Conservation (phyloP, 345 rosid species). For the Gossypium raimondii region DNA sequence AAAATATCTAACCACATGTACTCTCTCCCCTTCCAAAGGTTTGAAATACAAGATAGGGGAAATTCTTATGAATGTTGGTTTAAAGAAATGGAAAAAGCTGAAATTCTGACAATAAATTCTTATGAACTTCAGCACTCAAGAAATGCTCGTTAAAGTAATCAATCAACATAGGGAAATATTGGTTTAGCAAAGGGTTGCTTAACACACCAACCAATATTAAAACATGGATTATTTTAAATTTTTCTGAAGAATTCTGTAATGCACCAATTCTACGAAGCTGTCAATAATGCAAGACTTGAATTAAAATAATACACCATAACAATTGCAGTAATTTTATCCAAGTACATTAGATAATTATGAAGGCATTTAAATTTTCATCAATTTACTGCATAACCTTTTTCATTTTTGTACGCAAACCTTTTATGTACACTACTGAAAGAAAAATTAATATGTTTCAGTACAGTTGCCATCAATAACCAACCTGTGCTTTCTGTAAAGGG, state of each 20-base stretch:
- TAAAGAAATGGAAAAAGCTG: not conserved
- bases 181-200: not conserved
- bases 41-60: not conserved
- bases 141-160: not conserved
- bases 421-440: not conserved
- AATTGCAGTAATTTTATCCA: not conserved
- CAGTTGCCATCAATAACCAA: slow-evolving; percentile 24
- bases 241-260: not conserved
- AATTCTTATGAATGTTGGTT: too few species aligned
- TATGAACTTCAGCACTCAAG: not conserved
- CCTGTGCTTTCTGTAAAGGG: slow-evolving; percentile 99
- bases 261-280: not conserved
- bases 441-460: slow-evolving; percentile 13
- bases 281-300: not conserved
- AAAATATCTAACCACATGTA: not conserved
- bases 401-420: not conserved
- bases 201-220: not conserved
- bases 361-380: slow-evolving; percentile 1
- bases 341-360: not conserved
- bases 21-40: not conserved
- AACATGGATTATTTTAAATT: not conserved
- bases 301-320: not conserved
- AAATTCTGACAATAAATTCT: not conserved
- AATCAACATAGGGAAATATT: not conserved
- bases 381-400: not conserved